These are phyloP conservation scores for Pelargonium exstipulatum DNA, from an alignment of 441 rosid species.

Conservation along the genomic window DNA sequence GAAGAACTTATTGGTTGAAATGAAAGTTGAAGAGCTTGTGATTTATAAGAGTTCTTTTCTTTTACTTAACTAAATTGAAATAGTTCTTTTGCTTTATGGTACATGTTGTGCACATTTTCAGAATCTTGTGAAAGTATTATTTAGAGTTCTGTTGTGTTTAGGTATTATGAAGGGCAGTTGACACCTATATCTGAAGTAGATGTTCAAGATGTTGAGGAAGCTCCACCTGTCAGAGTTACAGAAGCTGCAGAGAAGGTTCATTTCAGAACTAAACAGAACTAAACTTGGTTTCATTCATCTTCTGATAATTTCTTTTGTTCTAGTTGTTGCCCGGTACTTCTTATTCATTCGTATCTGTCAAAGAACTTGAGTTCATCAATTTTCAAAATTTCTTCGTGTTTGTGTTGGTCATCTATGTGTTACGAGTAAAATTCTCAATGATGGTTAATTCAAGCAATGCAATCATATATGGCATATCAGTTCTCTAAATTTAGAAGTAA, in stretches of 20 bases:
- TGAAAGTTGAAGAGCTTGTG: background rate
- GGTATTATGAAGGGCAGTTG: conserved; percentile 91
- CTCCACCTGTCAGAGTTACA: conserved; percentile 42
- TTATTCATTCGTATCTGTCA: background rate
- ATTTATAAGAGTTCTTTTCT: background rate
- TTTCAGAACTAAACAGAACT: conserved; percentile 10
- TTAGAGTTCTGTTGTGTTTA: conserved; percentile 22
- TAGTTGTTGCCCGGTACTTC: background rate
- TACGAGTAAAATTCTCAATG: background rate
- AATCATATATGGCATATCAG: background rate
- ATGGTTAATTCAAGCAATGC: background rate
- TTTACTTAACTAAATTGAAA: background rate
- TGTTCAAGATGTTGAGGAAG: conserved; percentile 48
- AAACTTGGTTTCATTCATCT: conserved; percentile 8
- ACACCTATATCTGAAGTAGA: conserved; percentile 70
- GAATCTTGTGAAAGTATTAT: conserved; percentile 10
- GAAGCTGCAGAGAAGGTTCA: conserved; percentile 86
- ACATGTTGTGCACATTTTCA: conserved; percentile 6
- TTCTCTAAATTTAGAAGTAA: background rate
- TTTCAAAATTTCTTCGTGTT: background rate
- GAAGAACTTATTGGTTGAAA: background rate
- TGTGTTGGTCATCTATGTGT: background rate
- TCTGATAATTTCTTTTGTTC: background rate
- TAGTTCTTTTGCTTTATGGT: background rate
- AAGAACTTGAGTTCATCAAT: background rate